Evolutionary conservation across 106 monocot species (phyloP), one percentile per base, ranked within the genome.

Genomic region (Posidonia australis): DNA sequence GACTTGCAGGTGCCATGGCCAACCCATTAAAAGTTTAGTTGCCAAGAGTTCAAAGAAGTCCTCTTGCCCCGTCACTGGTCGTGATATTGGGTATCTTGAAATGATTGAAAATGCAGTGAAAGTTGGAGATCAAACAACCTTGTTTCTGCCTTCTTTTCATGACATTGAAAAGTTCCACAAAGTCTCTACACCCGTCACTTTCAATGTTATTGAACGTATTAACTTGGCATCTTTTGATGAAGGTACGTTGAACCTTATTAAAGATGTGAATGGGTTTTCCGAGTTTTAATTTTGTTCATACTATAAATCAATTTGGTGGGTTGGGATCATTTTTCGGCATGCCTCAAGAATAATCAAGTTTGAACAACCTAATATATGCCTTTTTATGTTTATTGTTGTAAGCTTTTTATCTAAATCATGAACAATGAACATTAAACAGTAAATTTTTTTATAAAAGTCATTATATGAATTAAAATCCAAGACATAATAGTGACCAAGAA

Each of bases 1-100:
- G 92, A 51, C 80, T 68, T 92, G 92, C 82, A 87, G 80, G 71
- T 92, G 87, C 67, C 87, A 92, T 81, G 92, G 87, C 22, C 42
- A 51, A 60, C 80, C 84, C 5, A 67, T 80, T 31, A 64, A 58
- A 42, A 54, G 13, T 56, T 24, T 22, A 52, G 22, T 31, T 63
- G 28, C n/a, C 30, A 51, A 54, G 18, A 76, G 71, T 55, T 54
- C 54, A 51, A 84, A 78, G 29, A 73, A 36, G 21, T 60, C 36
- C 19, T 54, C 36, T 67, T 87, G 90, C 67, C 74, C 82, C 28
- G 41, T 83, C 46, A 82, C 82, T 0, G 22, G 28, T 9, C 47
- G 30, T 44, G 78, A 82, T 65, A 79, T 92, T 58, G 78, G 14
- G 54, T 32, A 51, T 63, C 73, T 68, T 77, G 84, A 83, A 43